These are phyloP conservation scores for Logfia minima DNA, from an alignment of 129 eudicot species.

Conservation along the genomic window DNA sequence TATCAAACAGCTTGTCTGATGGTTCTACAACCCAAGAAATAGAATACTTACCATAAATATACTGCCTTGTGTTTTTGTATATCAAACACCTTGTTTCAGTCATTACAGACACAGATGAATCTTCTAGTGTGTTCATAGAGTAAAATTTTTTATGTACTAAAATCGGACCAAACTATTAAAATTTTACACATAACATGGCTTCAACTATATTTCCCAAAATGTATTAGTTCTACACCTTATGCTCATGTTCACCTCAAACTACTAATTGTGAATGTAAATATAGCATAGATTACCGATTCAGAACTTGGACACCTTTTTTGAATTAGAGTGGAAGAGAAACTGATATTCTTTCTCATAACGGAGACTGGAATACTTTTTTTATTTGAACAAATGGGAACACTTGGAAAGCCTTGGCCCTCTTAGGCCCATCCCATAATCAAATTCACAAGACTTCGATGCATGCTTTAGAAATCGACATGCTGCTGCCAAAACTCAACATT, in stretches of 20 bases:
- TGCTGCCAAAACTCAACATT: constrained; percentile 31
- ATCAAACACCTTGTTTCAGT: background rate
- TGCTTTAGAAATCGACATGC: constrained; percentile 30
- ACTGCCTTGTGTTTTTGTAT: background rate
- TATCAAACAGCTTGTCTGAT: background rate
- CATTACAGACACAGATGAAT: background rate
- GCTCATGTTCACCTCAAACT: constrained; percentile 18
- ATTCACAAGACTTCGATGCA: constrained; percentile 22
- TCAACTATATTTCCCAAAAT: background rate
- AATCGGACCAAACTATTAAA: background rate
- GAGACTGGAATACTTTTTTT: constrained; percentile 26
- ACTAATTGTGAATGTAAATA: constrained; percentile 7
- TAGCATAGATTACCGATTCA: constrained; percentile 26
- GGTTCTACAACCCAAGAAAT: constrained; percentile 15
- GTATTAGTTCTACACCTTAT: background rate
- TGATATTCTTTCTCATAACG: constrained; percentile 36
- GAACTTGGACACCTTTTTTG: constrained; percentile 30
- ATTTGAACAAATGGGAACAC: constrained; percentile 4
- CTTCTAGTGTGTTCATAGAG: constrained; percentile 2
- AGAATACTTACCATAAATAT: constrained; percentile 10
- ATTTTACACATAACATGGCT: constrained; percentile 1
- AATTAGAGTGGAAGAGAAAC: constrained; percentile 28
- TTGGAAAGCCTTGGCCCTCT: constrained; percentile 23
- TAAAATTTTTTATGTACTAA: background rate
- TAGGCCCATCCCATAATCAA: constrained; percentile 25